Base-by-base conservation (phyloP, 164 flowering plant species). In the Amborella trichopoda region DNA sequence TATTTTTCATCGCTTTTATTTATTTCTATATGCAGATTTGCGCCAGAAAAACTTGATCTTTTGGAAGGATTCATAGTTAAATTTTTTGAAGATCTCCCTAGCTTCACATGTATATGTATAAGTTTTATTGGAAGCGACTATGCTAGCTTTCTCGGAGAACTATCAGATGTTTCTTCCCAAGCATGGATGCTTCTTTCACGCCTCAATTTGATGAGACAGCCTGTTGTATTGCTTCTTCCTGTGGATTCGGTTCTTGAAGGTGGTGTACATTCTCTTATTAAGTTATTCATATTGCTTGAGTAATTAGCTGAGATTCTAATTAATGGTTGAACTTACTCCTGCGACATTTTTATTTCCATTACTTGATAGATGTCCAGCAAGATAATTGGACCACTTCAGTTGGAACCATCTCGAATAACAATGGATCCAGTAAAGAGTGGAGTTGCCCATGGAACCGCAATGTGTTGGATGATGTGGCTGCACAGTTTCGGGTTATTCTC, bases 161-260 rank as follows among this genome's bases (percentile, higher is more conserved):
- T 91, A 55, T 48, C 77, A 49, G 57, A 22, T 38, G 59, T 76
- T 18, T 34, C 61, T 52, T 64, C 61, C 53, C 47, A 55, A 49
- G 79, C 86, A 26, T 93, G 89, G 88, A 68, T 88, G 55, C 65
- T 88, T 25, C 40, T 93, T 32, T 88, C 95, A 41, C 88, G 85
- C 53, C 54, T 93, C 43, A 66, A 64, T 51, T 65, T 72, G 24
- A 60, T 63, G 38, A 48, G 51, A 45, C 72, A 77, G 50, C 96
- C 96, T 66, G 50, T 75, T 54, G 73, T 75, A 18, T 20, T 81
- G 30, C 76, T 93, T 53, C 59, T 79, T 39, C 96, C 99, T 1
- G 50, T 74, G 50, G 65, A 67, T 56, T 49, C 79, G 18, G 28
- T 75, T 50, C 46, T 56, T 54, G 73, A 75, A 77, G 95, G 95